A percentile compares a stretch with the other conserved stretches of the same genome.
These are phyloP conservation scores for Candida ficus DNA, from an alignment of 805 yeast genomes.

Conservation along the genomic window DNA sequence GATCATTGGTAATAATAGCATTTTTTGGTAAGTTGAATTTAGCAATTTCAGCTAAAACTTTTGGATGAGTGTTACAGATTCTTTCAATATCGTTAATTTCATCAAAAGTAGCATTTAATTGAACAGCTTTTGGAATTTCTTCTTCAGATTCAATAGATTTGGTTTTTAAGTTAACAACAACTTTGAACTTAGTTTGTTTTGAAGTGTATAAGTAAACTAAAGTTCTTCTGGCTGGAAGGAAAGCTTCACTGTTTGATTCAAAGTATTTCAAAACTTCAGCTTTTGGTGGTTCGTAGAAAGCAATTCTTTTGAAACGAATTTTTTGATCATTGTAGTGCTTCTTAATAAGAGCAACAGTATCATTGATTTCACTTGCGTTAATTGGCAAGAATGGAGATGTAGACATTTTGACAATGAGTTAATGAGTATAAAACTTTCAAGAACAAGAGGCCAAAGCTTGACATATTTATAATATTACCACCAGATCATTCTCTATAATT, in stretches of 20 bases:
- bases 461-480: no score
- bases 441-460: no score
- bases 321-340: background rate
- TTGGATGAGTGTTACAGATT: background rate
- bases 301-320: background rate
- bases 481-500: no score
- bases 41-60: constrained; percentile 56
- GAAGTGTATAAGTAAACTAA: background rate
- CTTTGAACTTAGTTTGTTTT: no score
- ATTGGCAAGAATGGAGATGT: background rate
- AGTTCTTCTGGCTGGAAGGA: background rate
- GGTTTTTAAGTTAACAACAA: background rate
- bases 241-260: background rate
- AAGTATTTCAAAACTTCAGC: background rate
- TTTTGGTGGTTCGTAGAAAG: background rate
- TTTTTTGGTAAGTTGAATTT: constrained; percentile 58
- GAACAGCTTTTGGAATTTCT: background rate
- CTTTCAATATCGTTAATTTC: constrained; percentile 37
- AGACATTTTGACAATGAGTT: background rate
- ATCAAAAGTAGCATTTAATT: background rate
- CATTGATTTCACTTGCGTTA: background rate
- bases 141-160: background rate
- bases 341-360: background rate
- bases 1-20: constrained; percentile 54
- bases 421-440: no score